Percentiles rank a stretch among this genome's conserved stretches.
Conservation (phyloP, 441 rosid species). For the Pelargonium myrrhifolium region DNA sequence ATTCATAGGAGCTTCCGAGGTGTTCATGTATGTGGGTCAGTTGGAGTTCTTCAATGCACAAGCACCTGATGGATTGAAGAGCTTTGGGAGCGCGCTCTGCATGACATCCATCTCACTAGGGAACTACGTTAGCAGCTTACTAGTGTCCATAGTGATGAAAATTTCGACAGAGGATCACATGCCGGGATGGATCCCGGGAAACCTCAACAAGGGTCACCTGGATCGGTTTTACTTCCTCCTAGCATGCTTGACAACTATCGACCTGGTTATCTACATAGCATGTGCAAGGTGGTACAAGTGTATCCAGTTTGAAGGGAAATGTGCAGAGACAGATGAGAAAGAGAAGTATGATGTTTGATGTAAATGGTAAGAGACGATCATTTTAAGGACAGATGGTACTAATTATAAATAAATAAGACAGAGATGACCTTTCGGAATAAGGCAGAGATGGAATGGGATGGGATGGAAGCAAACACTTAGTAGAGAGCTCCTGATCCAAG, state of each 20-base stretch:
- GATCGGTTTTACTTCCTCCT: constrained; percentile 91
- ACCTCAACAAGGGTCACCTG: constrained; percentile 89
- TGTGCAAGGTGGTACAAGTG: constrained; percentile 88
- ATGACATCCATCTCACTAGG: constrained; percentile 97
- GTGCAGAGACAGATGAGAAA: constrained; percentile 18
- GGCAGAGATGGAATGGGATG: background rate
- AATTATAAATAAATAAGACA: constrained; percentile 23
- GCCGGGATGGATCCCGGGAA: constrained; percentile 97
- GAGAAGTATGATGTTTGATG: constrained; percentile 22
- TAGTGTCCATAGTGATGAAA: constrained; percentile 86
- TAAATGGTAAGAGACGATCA: background rate
- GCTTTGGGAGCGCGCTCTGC: constrained; percentile 93
- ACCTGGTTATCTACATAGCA: constrained; percentile 53
- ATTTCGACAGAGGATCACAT: constrained; percentile 68
- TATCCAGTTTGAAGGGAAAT: constrained; percentile 62
- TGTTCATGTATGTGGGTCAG: constrained; percentile 97
- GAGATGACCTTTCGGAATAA: constrained; percentile 8
- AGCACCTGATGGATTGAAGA: constrained; percentile 87
- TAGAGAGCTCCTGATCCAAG: constrained; percentile 5
- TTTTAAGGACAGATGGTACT: background rate
- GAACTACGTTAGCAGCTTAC: constrained; percentile 88
- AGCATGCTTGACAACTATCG: constrained; percentile 61
- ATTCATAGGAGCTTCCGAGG: constrained; percentile 92
- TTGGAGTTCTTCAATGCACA: constrained; percentile 96
- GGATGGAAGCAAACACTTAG: constrained; percentile 6